phyloP scores from a whole-genome alignment of 306 rosid species.

The Oemleria cerasiformis region DNA sequence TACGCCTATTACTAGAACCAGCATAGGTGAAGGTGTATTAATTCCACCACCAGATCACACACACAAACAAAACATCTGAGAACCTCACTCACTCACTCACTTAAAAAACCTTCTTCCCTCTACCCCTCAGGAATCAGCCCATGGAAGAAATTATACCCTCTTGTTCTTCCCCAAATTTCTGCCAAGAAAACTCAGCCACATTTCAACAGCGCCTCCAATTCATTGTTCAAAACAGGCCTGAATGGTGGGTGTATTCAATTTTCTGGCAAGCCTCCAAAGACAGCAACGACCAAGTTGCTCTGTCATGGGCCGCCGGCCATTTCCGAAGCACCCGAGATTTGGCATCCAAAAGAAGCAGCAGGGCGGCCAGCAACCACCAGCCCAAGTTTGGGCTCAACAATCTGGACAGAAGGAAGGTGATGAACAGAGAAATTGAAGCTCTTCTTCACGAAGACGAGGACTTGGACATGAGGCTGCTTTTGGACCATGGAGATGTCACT shows the following conservation, averaged over 20 bases:
- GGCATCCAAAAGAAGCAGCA: neutral
- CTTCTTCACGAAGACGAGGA: neutral
- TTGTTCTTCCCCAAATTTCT: conserved; percentile 17
- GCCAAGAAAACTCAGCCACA: conserved; percentile 8
- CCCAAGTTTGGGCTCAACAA: neutral
- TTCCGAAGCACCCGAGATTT: conserved; percentile 17
- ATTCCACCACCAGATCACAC: too few relatives aligned
- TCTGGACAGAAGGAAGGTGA: neutral
- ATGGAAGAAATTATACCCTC: conserved; percentile 23
- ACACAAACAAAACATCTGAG: too few relatives aligned
- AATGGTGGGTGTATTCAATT: conserved; percentile 54
- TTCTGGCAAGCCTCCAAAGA: conserved; percentile 48
- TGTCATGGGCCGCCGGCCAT: conserved; percentile 40
- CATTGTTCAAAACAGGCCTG: conserved; percentile 39
- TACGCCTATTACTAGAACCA: too few relatives aligned
- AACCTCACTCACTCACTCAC: too few relatives aligned
- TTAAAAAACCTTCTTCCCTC: too few relatives aligned
- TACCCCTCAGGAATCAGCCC: too few relatives aligned
- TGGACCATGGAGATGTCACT: neutral
- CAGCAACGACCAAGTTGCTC: neutral
- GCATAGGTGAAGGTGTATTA: too few relatives aligned
- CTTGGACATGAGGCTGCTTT: neutral
- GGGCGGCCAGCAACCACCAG: neutral
- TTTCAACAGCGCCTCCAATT: conserved; percentile 43
- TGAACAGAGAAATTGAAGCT: neutral